phyloP scores from a whole-genome alignment of 1,284 basidiomycete species.

The Marasmius fiardii region DNA sequence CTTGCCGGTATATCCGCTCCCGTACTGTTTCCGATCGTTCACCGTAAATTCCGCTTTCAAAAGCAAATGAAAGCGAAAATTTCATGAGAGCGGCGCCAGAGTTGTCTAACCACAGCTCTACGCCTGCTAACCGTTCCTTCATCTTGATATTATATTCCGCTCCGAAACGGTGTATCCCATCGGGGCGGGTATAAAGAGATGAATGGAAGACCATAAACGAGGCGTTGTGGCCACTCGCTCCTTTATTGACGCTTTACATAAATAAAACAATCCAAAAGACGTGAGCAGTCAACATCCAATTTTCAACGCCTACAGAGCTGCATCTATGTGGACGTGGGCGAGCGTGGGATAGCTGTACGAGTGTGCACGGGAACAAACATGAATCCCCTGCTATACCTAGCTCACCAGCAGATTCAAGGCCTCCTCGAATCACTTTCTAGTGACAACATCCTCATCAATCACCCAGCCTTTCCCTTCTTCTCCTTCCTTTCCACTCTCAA shows the following conservation, averaged over 20 bases:
- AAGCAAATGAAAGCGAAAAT: not conserved
- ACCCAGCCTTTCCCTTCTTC: constrained; percentile 68
- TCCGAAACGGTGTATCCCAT: too few relatives aligned
- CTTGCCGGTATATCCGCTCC: too few relatives aligned
- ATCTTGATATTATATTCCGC: too few relatives aligned
- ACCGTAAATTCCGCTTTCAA: not conserved
- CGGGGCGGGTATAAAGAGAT: not conserved
- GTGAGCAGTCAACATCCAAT: too few relatives aligned
- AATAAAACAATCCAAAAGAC: too few relatives aligned
- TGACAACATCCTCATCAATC: constrained; percentile 75
- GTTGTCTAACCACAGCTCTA: not conserved
- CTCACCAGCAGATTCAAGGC: constrained; percentile 20
- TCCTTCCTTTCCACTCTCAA: constrained; percentile 71
- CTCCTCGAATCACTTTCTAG: constrained; percentile 30
- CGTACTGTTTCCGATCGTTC: not conserved
- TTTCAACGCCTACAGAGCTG: too few relatives aligned
- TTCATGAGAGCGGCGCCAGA: not conserved
- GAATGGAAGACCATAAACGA: not conserved
- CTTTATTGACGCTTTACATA: too few relatives aligned
- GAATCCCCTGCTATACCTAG: not conserved
- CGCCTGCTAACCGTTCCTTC: not conserved
- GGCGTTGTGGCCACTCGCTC: too few relatives aligned
- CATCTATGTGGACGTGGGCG: too few relatives aligned
- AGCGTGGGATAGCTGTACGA: too few relatives aligned
- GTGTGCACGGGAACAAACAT: too few relatives aligned